Conservation (phyloP, 108 stramenopile genomes). For the Cyclotella kingstonii region DNA sequence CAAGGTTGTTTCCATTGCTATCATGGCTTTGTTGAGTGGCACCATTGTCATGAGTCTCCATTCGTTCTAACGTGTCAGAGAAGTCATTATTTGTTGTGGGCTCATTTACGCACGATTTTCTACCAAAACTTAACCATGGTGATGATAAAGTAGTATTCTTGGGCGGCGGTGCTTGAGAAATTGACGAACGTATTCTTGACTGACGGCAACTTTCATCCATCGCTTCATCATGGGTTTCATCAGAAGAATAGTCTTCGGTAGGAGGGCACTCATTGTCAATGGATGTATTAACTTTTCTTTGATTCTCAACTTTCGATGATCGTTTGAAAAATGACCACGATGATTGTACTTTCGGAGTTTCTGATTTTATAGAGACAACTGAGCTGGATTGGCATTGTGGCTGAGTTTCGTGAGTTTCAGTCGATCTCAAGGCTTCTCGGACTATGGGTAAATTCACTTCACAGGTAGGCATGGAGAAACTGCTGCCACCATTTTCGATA, state of each 20-base stretch:
- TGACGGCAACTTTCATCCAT: neutral
- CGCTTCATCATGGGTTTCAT: neutral
- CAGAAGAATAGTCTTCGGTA: neutral
- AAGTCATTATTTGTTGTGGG: neutral
- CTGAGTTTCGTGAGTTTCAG: neutral
- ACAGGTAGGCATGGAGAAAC: constrained; percentile 7
- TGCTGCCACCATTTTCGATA: neutral
- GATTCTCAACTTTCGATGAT: neutral
- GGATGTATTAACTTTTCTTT: neutral
- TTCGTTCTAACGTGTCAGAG: neutral
- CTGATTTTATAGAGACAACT: neutral
- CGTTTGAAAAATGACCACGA: constrained; percentile 18
- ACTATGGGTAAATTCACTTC: constrained; percentile 26
- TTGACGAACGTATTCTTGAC: neutral
- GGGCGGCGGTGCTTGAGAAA: neutral
- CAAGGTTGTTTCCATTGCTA: too few species aligned
- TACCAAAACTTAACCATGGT: constrained; percentile 7
- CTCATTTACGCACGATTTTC: neutral
- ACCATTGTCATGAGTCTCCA: too few species aligned
- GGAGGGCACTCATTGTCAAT: neutral
- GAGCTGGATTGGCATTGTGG: neutral
- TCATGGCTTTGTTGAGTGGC: constrained; percentile 1
- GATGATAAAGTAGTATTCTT: neutral
- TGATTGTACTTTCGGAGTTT: constrained; percentile 1
- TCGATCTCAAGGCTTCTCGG: constrained; percentile 3